Evolutionary conservation across 208 protist genomes (phyloP).

Genomic region (Trypanosoma lewisi): DNA sequence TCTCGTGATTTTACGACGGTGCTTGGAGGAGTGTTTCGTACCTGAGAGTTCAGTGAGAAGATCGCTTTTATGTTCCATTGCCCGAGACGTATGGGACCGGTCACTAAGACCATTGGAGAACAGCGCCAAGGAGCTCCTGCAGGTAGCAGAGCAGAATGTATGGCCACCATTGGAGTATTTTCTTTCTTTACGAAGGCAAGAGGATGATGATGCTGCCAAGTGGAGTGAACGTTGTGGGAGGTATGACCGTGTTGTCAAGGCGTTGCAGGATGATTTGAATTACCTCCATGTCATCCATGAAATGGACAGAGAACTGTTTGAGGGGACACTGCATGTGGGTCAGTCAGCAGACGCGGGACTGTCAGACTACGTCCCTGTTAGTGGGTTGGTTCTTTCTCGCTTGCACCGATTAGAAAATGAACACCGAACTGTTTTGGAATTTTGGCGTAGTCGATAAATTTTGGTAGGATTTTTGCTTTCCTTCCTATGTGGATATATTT

Average conservation of each 20-base stretch:
- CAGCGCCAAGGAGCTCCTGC: constrained; percentile 39
- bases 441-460: constrained; percentile 41
- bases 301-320: constrained; percentile 50
- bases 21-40: constrained; percentile 6
- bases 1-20: constrained; percentile 21
- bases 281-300: constrained; percentile 48
- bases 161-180: constrained; percentile 23
- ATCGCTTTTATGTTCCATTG: constrained; percentile 43
- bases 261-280: constrained; percentile 44
- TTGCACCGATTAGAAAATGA: constrained; percentile 79
- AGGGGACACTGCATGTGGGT: neutral
- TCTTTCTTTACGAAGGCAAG: neutral
- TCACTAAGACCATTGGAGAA: constrained; percentile 46
- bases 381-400: constrained; percentile 65
- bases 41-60: constrained; percentile 21
- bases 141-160: constrained; percentile 41
- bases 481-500: constrained; percentile 4
- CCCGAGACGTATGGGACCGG: constrained; percentile 50
- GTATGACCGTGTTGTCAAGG: constrained; percentile 28
- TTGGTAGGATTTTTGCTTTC: neutral
- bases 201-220: neutral
- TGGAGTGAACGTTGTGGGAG: neutral
- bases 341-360: constrained; percentile 21
- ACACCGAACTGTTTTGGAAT: constrained; percentile 74
- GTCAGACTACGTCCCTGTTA: constrained; percentile 74